These are phyloP conservation scores for Tetrapisispora fleetii DNA, from an alignment of 805 yeast species.

Conservation along the genomic window DNA sequence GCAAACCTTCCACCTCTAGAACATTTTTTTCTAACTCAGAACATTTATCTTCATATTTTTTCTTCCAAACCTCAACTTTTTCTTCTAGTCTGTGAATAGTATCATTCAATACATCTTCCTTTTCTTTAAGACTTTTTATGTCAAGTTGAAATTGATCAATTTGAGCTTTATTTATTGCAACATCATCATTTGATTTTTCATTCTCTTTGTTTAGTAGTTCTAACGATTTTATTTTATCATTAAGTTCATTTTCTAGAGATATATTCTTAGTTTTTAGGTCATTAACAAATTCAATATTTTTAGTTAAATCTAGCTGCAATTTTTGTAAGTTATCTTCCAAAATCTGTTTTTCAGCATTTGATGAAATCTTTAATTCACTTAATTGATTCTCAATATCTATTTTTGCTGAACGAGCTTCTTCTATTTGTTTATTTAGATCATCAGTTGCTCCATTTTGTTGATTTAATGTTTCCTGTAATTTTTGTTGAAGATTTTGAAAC, in stretches of 20 bases:
- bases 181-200: slow-evolving; percentile 26
- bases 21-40: slow-evolving; percentile 14
- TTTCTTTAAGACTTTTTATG: slow-evolving; percentile 27
- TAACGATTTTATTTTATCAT: slow-evolving; percentile 9
- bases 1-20: slow-evolving; percentile 23
- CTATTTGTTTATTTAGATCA: slow-evolving; percentile 1
- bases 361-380: slow-evolving; percentile 6
- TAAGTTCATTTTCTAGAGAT: slow-evolving; percentile 12
- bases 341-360: neutral
- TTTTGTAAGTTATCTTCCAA: neutral
- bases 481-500: slow-evolving; percentile 3
- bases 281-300: neutral
- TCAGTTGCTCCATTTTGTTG: slow-evolving; percentile 2
- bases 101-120: slow-evolving; percentile 19
- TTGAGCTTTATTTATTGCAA: slow-evolving; percentile 30
- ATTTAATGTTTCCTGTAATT: slow-evolving; percentile 1
- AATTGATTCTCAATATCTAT: slow-evolving; percentile 6
- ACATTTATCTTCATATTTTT: slow-evolving; percentile 10
- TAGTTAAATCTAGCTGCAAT: neutral
- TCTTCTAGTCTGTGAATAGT: slow-evolving; percentile 26
- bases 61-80: slow-evolving; percentile 21
- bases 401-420: slow-evolving; percentile 4
- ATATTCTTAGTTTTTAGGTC: neutral
- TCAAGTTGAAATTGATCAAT: slow-evolving; percentile 28
- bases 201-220: slow-evolving; percentile 15